Conservation (phyloP, 345 rosid species). For the Mercurialis annua region DNA sequence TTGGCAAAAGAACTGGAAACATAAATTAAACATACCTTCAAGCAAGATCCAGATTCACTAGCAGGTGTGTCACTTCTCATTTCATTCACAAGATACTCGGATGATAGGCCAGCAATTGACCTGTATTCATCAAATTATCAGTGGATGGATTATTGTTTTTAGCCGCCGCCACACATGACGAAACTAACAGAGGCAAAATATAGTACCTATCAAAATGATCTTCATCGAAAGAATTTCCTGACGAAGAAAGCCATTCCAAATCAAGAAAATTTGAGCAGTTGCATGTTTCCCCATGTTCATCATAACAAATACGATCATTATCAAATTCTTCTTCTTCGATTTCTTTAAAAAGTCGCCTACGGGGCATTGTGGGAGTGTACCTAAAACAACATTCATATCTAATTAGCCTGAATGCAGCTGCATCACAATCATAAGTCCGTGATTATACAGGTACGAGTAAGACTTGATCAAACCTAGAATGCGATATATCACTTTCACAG, state of each 20-base stretch:
- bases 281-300: conserved; percentile 52
- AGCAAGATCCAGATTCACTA: conserved; percentile 42
- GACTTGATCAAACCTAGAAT: conserved; percentile 47
- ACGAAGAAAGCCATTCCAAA: conserved; percentile 86
- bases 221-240: conserved; percentile 84
- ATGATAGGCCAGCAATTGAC: conserved; percentile 51
- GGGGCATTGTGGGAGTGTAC: conserved; percentile 35
- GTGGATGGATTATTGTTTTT: not conserved
- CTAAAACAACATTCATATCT: conserved; percentile 32
- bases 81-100: conserved; percentile 47
- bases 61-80: conserved; percentile 39
- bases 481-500: conserved; percentile 38
- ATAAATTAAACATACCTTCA: conserved; percentile 42
- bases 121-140: conserved; percentile 33
- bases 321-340: conserved; percentile 40
- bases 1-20: not conserved
- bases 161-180: not conserved
- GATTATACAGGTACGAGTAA: not conserved
- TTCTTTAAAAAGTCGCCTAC: conserved; percentile 36
- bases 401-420: conserved; percentile 13
- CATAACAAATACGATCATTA: conserved; percentile 42
- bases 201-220: conserved; percentile 63
- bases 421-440: not conserved
- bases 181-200: not conserved
- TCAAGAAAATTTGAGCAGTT: conserved; percentile 64